Evolutionary conservation across 441 rosid species (phyloP), one percentile per base, ranked within the genome.

Genomic region (Populus tomentosa): DNA sequence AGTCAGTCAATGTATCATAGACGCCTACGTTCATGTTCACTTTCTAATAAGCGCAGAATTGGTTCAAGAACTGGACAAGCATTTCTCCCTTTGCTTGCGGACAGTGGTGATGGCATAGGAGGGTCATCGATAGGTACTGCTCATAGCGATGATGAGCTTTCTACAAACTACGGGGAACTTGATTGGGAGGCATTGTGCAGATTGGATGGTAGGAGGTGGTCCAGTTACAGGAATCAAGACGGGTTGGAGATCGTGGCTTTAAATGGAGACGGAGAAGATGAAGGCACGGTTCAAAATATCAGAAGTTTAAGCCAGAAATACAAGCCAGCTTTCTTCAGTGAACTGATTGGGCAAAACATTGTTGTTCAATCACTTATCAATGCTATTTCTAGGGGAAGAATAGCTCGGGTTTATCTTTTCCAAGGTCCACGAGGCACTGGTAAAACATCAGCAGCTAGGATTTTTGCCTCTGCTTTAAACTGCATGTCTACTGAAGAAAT

Each of bases 341-440:
- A 94, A 84, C 74, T 96, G 85, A 89, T 94, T 79, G 99, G 99
- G 72, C 99, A 96, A 86, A 94, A 79, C 81, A 88, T 91, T 78
- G 98, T 89, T 80, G 98, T 90, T 81, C 98, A 96, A 5, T 92
- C 99, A 16, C 89, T 96, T 73, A 81, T 72, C 72, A 96, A 85
- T 85, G 93, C 99, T 70, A 84, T 91, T 66, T 84, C 88, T 65
- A 88, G 92, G 83, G 90, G 90, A 79, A 92, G 95, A 87, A 89
- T 96, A 66, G 97, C 98, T 70, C 97, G 95, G 63, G 89, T 94
- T 74, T 96, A 96, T 88, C 93, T 96, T 75, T 96, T 96, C 81
- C 99, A 94, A 70, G 99, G 99, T 63, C 98, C 98, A 3, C 92
- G 99, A 1, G 99, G 99, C 65, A 94, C 98, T 14, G 99, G 99